phyloP scores from a whole-genome alignment of 2,329 filamentous ascomycete genomes.

The Nemania diffusa region DNA sequence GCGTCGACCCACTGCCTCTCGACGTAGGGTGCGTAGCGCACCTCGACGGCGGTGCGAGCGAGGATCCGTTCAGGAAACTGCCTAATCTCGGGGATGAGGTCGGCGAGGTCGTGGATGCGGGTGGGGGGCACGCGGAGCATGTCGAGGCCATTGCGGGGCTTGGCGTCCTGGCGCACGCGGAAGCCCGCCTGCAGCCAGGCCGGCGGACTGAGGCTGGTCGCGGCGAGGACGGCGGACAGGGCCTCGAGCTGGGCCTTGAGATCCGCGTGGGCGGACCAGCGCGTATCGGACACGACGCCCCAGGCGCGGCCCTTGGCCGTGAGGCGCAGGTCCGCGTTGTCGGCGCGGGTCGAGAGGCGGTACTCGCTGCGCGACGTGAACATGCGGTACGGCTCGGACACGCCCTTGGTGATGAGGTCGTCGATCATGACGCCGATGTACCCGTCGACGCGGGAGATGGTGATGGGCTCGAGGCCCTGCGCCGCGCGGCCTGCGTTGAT shows the following conservation, averaged over 20 bases:
- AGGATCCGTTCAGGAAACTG: constrained; percentile 69
- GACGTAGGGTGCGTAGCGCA: constrained; percentile 87
- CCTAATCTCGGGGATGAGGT: constrained; percentile 66
- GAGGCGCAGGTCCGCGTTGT: constrained; percentile 91
- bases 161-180: constrained; percentile 71
- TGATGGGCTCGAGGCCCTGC: constrained; percentile 70
- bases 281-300: constrained; percentile 80
- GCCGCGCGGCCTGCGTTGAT: constrained; percentile 92
- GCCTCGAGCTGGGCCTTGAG: constrained; percentile 74
- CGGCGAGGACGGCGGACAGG: constrained; percentile 69
- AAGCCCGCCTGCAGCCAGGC: constrained; percentile 79
- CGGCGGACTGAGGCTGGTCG: constrained; percentile 66
- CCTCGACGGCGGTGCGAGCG: constrained; percentile 80
- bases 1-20: constrained; percentile 75
- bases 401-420: constrained; percentile 95
- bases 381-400: constrained; percentile 97
- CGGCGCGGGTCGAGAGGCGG: constrained; percentile 88
- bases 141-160: constrained; percentile 78
- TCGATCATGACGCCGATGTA: constrained; percentile 99
- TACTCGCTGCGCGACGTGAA: constrained; percentile 97
- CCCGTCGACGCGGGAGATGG: constrained; percentile 82
- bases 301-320: constrained; percentile 80
- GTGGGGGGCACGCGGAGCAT: constrained; percentile 76
- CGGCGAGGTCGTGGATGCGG: constrained; percentile 66
- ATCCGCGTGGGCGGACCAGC: constrained; percentile 77